Conservation (phyloP, 2,329 filamentous ascomycete genomes). For the Zelopaecilomyces penicillatus region DNA sequence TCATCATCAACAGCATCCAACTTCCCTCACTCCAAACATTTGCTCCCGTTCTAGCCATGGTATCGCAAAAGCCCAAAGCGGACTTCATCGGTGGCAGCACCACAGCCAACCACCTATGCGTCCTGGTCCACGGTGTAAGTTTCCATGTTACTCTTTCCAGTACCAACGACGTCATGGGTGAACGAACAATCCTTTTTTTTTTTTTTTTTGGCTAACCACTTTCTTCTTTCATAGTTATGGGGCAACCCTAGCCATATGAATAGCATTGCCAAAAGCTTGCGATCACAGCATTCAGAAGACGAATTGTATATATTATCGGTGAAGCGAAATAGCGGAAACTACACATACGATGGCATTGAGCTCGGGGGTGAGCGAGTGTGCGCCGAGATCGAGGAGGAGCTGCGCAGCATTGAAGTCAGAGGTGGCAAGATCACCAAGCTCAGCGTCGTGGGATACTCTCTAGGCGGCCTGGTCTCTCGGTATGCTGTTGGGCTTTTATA, state of each 20-base stretch:
- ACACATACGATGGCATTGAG: slow-evolving; percentile 64
- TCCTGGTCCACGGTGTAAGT: slow-evolving; percentile 68
- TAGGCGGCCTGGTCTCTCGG: slow-evolving; percentile 77
- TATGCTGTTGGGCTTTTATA: slow-evolving; percentile 82
- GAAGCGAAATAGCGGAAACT: slow-evolving; percentile 65
- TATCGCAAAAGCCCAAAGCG: not conserved
- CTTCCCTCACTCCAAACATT: no score
- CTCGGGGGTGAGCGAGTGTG: slow-evolving; percentile 59
- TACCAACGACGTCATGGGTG: slow-evolving; percentile 6
- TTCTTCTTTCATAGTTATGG: slow-evolving; percentile 51
- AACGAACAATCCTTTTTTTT: not conserved
- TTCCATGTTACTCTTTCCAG: not conserved
- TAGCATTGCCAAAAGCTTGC: slow-evolving; percentile 57
- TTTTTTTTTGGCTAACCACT: slow-evolving; percentile 13
- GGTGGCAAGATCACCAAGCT: slow-evolving; percentile 72
- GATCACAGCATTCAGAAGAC: slow-evolving; percentile 51
- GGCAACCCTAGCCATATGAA: slow-evolving; percentile 68
- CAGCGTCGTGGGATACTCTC: slow-evolving; percentile 81
- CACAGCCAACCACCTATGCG: slow-evolving; percentile 62
- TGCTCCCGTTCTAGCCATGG: no score
- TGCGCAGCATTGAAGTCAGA: slow-evolving; percentile 45
- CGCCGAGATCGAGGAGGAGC: slow-evolving; percentile 56
- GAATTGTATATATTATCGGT: slow-evolving; percentile 62
- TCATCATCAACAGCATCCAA: no score
- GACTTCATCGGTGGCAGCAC: slow-evolving; percentile 39